A percentile compares a stretch with the other conserved stretches of the same genome.
These are phyloP conservation scores for Teratosphaeria epicoccoides DNA, from an alignment of 2,329 filamentous ascomycete genomes.

Conservation along the genomic window DNA sequence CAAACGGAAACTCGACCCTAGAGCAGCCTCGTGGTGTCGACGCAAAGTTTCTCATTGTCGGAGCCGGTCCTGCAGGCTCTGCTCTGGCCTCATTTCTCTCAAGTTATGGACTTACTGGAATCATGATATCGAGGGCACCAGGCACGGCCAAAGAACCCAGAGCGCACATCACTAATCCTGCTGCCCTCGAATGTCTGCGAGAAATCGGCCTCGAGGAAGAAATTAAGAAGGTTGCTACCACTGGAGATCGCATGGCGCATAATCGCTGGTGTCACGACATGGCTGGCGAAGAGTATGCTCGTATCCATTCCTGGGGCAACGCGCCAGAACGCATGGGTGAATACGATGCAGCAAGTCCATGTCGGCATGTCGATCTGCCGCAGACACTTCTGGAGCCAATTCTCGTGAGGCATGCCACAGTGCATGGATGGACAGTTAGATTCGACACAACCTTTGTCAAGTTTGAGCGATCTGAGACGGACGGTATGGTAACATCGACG, in stretches of 20 bases:
- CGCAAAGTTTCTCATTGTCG: slow-evolving; percentile 24
- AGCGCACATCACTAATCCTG: slow-evolving; percentile 52
- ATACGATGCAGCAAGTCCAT: slow-evolving; percentile 33
- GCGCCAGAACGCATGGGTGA: slow-evolving; percentile 31
- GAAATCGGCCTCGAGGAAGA: slow-evolving; percentile 35
- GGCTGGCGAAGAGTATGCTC: slow-evolving; percentile 35
- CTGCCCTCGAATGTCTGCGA: slow-evolving; percentile 41
- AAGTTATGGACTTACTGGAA: slow-evolving; percentile 34
- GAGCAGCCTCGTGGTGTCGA: slow-evolving; percentile 8
- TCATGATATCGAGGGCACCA: slow-evolving; percentile 42
- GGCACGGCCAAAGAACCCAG: slow-evolving; percentile 47
- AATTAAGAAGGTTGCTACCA: slow-evolving; percentile 23
- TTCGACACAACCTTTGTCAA: slow-evolving; percentile 30
- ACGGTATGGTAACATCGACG: slow-evolving; percentile 24
- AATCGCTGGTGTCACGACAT: slow-evolving; percentile 36
- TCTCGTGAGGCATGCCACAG: slow-evolving; percentile 28
- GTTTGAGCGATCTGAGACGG: slow-evolving; percentile 14
- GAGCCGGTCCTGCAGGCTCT: slow-evolving; percentile 26
- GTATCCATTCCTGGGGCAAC: slow-evolving; percentile 35
- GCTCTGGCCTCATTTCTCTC: slow-evolving; percentile 25
- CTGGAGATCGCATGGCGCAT: slow-evolving; percentile 29
- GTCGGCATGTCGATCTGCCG: slow-evolving; percentile 32
- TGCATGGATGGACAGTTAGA: slow-evolving; percentile 30
- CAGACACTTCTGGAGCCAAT: slow-evolving; percentile 37
- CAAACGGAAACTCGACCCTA: slow-evolving; percentile 2